phyloP scores from a whole-genome alignment of 371 early-diverging fungal species.

The Entomophthora muscae region DNA sequence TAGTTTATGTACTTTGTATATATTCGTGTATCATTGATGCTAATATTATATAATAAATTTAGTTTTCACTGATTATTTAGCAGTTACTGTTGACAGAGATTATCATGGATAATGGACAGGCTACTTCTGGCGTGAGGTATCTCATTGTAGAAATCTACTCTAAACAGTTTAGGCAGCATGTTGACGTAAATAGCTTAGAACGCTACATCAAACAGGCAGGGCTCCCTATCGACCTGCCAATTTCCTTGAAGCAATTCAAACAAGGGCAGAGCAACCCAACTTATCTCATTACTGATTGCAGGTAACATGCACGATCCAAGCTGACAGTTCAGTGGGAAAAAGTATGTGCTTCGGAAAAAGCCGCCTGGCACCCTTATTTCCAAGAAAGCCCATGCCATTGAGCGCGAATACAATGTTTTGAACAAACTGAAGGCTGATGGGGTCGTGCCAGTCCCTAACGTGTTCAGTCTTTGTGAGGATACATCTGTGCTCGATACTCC shows the following conservation, averaged over 20 bases:
- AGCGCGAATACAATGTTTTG: constrained; percentile 71
- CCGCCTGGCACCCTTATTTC: constrained; percentile 74
- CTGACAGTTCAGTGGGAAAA: no score
- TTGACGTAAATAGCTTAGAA: constrained; percentile 36
- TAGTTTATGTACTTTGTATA: background rate
- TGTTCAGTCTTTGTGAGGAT: constrained; percentile 70
- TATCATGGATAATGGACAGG: background rate
- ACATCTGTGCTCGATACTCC: constrained; percentile 61
- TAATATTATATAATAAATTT: no score
- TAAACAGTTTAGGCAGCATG: constrained; percentile 27
- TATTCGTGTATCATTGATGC: background rate
- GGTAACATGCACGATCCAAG: constrained; percentile 25
- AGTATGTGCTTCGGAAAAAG: constrained; percentile 76
- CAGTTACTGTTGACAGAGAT: no score
- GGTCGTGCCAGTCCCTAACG: constrained; percentile 76
- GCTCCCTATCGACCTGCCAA: constrained; percentile 34
- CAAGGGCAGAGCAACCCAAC: constrained; percentile 88
- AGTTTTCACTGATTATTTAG: no score
- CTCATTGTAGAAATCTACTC: background rate
- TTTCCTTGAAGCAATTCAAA: constrained; percentile 61
- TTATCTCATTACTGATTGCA: constrained; percentile 47
- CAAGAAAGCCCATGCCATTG: constrained; percentile 78
- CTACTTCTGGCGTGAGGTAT: background rate
- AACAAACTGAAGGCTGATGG: constrained; percentile 47
- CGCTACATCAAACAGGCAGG: constrained; percentile 27